Evolutionary conservation across 2,329 filamentous ascomycete genomes (phyloP).

Genomic region (Nigrospora sphaerica): DNA sequence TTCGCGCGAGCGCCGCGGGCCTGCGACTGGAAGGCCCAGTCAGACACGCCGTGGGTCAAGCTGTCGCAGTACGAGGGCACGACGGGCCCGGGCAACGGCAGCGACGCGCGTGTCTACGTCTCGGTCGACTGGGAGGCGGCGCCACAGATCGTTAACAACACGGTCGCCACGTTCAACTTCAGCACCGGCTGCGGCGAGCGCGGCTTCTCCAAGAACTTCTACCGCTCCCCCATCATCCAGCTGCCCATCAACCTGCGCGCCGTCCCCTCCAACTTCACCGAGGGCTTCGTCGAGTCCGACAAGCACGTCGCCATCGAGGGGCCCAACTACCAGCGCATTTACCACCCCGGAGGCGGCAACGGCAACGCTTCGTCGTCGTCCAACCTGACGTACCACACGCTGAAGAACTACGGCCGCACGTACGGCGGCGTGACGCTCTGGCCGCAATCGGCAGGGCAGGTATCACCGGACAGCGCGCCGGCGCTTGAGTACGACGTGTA

Average conservation of each 20-base stretch:
- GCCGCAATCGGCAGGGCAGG: conserved; percentile 42
- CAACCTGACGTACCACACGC: conserved; percentile 39
- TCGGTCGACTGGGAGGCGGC: conserved; percentile 48
- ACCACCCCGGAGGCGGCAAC: conserved; percentile 12
- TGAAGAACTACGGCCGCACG: conserved; percentile 50
- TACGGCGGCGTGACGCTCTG: conserved; percentile 49
- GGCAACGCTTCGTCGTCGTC: conserved; percentile 10
- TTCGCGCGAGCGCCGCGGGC: conserved; percentile 49
- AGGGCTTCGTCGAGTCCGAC: conserved; percentile 58
- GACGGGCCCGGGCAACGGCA: conserved; percentile 36
- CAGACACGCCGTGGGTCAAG: conserved; percentile 41
- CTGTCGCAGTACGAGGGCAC: conserved; percentile 42
- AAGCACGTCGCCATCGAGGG: conserved; percentile 48
- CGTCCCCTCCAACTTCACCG: conserved; percentile 41
- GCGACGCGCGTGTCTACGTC: conserved; percentile 45
- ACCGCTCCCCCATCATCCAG: conserved; percentile 36
- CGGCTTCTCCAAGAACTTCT: conserved; percentile 18
- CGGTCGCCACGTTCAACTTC: conserved; percentile 44
- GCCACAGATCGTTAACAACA: conserved; percentile 24
- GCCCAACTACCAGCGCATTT: conserved; percentile 39
- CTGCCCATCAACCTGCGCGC: conserved; percentile 45
- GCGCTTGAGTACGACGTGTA: conserved; percentile 56
- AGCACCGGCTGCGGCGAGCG: conserved; percentile 24
- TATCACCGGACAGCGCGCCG: conserved; percentile 40
- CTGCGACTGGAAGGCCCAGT: conserved; percentile 45